phyloP scores from a whole-genome alignment of 805 yeast genomes.

The Sugiyamaella mastotermitis region DNA sequence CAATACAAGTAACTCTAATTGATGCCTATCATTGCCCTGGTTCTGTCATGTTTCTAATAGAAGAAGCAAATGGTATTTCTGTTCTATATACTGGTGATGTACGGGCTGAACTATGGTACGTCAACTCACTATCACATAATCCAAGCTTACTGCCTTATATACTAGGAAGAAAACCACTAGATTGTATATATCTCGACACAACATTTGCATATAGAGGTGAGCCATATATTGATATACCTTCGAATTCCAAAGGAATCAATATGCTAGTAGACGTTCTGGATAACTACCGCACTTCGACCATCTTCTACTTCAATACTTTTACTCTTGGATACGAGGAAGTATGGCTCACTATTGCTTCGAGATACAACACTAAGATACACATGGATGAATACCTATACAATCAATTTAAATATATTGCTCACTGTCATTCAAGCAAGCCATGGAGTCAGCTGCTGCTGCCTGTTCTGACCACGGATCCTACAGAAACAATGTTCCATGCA shows the following conservation, averaged over 20 bases:
- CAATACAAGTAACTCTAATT: slow-evolving; percentile 37
- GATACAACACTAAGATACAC: slow-evolving; percentile 28
- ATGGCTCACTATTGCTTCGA: slow-evolving; percentile 36
- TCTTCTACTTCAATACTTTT: slow-evolving; percentile 37
- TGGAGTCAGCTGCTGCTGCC: slow-evolving; percentile 14
- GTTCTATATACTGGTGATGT: slow-evolving; percentile 53
- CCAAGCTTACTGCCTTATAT: slow-evolving; percentile 40
- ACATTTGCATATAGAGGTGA: slow-evolving; percentile 46
- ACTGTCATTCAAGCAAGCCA: slow-evolving; percentile 6
- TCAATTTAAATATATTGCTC: slow-evolving; percentile 22
- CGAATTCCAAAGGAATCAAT: slow-evolving; percentile 38
- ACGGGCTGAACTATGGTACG: slow-evolving; percentile 52
- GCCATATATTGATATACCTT: slow-evolving; percentile 41
- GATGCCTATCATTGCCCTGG: slow-evolving; percentile 59
- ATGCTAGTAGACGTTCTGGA: slow-evolving; percentile 31
- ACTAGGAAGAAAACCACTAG: slow-evolving; percentile 28
- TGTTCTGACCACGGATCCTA: slow-evolving; percentile 14
- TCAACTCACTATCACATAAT: slow-evolving; percentile 33
- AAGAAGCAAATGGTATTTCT: slow-evolving; percentile 25
- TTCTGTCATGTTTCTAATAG: slow-evolving; percentile 47
- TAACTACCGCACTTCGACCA: slow-evolving; percentile 39
- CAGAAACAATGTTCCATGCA: slow-evolving; percentile 20
- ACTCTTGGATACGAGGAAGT: slow-evolving; percentile 50
- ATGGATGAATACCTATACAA: slow-evolving; percentile 24
- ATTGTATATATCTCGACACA: slow-evolving; percentile 49